Evolutionary conservation across 2,329 filamentous ascomycete species (phyloP), one percentile per base, ranked within the genome.

Genomic region (Colletotrichum eremochloae): DNA sequence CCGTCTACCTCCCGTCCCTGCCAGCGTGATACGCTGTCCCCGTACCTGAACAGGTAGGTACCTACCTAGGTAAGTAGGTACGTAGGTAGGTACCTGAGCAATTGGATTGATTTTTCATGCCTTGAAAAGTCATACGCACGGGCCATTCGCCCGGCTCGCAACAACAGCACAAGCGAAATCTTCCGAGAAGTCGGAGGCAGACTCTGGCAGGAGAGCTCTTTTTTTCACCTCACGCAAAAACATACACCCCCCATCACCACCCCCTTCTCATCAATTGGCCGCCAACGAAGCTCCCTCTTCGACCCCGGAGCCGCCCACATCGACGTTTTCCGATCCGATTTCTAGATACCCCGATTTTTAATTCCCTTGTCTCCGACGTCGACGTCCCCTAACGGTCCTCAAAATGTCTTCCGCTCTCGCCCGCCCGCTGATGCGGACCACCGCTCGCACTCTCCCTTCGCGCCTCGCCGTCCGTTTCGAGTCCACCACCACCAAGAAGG

Each of bases 391-490:
- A 42, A 63, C 12, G 46, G 56, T 55, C 71, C 64, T 48, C 74
- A 75, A 73, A 79, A 79, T 80, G 76, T 78, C 76, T 77, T 74
- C 79, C 78, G 76, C 78, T 78, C 69, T 81, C 78, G 80, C 82
- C 67, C 84, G 84, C 75, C 84, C 84, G 71, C 77, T 85, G 78
- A 79, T 85, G 79, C 85, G 86, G 80, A 83, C 84, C 75, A 81
- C 84, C 78, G 77, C 87, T 81, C 80, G 83, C 78, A 78, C 83
- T 79, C 81, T 79, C 82, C 79, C 79, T 80, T 82, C 77, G 80
- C 83, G 72, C 64, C n/a, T 69, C 75, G 82, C 85, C 80, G 87
- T 87, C 78, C 88, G 90, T 79, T 89, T 89, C 85, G 87, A 92
- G 84, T 91, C 89, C 76, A 88, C 87, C 75, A 81, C 87, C 73